Percentiles rank a stretch among this genome's conserved stretches.
These are phyloP conservation scores for Russula virescens DNA, from an alignment of 768 basidiomycete genomes.

Conservation along the genomic window DNA sequence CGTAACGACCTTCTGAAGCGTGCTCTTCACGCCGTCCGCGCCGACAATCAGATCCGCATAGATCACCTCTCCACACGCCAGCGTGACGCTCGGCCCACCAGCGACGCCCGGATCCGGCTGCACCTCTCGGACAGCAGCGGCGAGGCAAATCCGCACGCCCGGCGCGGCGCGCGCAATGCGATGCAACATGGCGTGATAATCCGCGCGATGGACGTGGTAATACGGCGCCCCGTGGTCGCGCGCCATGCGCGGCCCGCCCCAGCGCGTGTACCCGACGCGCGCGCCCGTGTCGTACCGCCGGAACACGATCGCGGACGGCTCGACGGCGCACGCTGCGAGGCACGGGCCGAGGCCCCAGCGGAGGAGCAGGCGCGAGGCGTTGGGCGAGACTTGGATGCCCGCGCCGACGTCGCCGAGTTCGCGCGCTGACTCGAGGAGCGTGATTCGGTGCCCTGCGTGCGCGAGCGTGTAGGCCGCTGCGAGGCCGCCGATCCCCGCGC, in stretches of 20 bases:
- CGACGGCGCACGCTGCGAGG: conserved; percentile 32
- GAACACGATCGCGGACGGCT: conserved; percentile 37
- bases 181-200: conserved; percentile 38
- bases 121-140: conserved; percentile 31
- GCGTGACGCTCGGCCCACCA: conserved; percentile 32
- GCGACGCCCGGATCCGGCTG: conserved; percentile 29
- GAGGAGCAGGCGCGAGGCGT: conserved; percentile 34
- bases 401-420: conserved; percentile 40
- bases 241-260: conserved; percentile 31
- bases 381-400: conserved; percentile 40
- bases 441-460: conserved; percentile 37
- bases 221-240: conserved; percentile 36
- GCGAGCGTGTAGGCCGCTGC: conserved; percentile 37
- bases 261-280: conserved; percentile 35
- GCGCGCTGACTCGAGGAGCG: conserved; percentile 35
- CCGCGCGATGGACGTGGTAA: conserved; percentile 40
- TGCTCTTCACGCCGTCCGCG: conserved; percentile 44
- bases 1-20: conserved; percentile 45
- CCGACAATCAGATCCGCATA: conserved; percentile 35
- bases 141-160: conserved; percentile 32
- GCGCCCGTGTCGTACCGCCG: conserved; percentile 35
- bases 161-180: conserved; percentile 31
- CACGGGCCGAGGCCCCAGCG: conserved; percentile 36
- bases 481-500: conserved; percentile 40
- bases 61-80: conserved; percentile 34